phyloP scores from a whole-genome alignment of 768 basidiomycete genomes.

The Phaeotremella fagi region DNA sequence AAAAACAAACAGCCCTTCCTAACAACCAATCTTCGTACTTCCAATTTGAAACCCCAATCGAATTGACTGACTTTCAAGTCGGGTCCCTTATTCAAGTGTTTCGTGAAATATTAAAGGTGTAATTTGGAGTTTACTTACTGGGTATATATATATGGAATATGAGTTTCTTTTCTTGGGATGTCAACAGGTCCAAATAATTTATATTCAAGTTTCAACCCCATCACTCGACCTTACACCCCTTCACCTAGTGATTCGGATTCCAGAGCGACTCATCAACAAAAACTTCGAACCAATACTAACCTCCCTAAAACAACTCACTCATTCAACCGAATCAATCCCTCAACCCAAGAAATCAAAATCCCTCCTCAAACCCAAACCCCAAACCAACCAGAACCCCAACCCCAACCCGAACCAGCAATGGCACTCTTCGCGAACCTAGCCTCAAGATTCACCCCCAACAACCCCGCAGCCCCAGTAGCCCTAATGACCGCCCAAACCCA shows the following conservation, averaged over 20 bases:
- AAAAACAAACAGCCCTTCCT: too few relatives aligned
- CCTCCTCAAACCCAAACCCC: too few relatives aligned
- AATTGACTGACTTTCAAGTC: too few relatives aligned
- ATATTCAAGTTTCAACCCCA: too few relatives aligned
- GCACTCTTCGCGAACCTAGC: conserved; percentile 10
- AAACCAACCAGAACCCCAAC: neutral
- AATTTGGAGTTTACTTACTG: too few relatives aligned
- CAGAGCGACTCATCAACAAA: neutral
- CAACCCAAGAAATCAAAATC: neutral
- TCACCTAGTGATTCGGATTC: neutral
- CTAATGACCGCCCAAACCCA: conserved; percentile 17
- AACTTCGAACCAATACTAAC: neutral
- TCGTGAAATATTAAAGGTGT: too few relatives aligned
- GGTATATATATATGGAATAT: too few relatives aligned
- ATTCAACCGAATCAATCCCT: neutral
- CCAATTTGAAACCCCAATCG: too few relatives aligned
- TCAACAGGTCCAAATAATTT: too few relatives aligned
- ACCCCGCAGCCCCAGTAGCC: neutral
- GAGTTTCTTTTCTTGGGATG: too few relatives aligned
- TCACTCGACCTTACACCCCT: neutral
- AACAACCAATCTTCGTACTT: too few relatives aligned
- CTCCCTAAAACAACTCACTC: neutral
- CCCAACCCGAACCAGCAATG: neutral
- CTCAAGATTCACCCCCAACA: conserved; percentile 7
- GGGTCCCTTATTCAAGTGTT: too few relatives aligned